Evolutionary conservation across 2,329 filamentous ascomycete genomes (phyloP).

Genomic region (Orbilia ellipsospora): DNA sequence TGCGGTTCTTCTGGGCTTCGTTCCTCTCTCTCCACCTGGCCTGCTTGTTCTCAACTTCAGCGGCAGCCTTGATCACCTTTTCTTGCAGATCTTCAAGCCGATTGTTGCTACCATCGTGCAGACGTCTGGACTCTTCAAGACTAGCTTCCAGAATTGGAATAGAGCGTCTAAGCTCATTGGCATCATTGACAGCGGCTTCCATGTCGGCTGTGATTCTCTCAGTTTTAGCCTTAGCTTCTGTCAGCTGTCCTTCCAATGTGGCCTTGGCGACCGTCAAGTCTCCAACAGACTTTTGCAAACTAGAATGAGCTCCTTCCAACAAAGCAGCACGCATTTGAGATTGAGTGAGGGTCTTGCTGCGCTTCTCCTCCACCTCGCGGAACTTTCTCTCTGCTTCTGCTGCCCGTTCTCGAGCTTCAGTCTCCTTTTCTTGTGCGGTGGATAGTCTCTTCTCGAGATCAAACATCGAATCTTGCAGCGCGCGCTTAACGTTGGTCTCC

Average conservation of each 20-base stretch:
- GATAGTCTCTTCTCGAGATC: slow-evolving; percentile 70
- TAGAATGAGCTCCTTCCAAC: slow-evolving; percentile 74
- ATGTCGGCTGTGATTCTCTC: slow-evolving; percentile 71
- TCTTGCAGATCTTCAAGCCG: slow-evolving; percentile 88
- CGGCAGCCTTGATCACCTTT: slow-evolving; percentile 82
- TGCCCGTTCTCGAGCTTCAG: slow-evolving; percentile 64
- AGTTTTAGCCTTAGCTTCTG: slow-evolving; percentile 72
- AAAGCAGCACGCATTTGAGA: slow-evolving; percentile 72
- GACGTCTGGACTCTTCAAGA: slow-evolving; percentile 84
- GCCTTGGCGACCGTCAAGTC: slow-evolving; percentile 71
- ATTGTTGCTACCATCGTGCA: slow-evolving; percentile 83
- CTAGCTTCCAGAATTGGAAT: slow-evolving; percentile 80
- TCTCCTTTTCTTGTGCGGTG: slow-evolving; percentile 56
- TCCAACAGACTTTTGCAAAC: slow-evolving; percentile 67
- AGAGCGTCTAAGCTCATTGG: slow-evolving; percentile 78
- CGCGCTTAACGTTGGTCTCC: slow-evolving; percentile 72
- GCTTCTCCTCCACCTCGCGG: slow-evolving; percentile 74
- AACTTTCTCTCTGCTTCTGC: slow-evolving; percentile 77
- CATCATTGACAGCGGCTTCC: slow-evolving; percentile 70
- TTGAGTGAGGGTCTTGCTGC: slow-evolving; percentile 70
- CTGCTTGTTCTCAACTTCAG: slow-evolving; percentile 84
- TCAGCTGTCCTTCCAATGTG: slow-evolving; percentile 70
- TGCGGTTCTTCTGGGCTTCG: slow-evolving; percentile 79
- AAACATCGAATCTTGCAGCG: slow-evolving; percentile 77
- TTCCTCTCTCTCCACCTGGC: slow-evolving; percentile 81